Evolutionary conservation across 2,329 filamentous ascomycete species (phyloP), one percentile per base, ranked within the genome.

Genomic region (Davidsoniella australis): DNA sequence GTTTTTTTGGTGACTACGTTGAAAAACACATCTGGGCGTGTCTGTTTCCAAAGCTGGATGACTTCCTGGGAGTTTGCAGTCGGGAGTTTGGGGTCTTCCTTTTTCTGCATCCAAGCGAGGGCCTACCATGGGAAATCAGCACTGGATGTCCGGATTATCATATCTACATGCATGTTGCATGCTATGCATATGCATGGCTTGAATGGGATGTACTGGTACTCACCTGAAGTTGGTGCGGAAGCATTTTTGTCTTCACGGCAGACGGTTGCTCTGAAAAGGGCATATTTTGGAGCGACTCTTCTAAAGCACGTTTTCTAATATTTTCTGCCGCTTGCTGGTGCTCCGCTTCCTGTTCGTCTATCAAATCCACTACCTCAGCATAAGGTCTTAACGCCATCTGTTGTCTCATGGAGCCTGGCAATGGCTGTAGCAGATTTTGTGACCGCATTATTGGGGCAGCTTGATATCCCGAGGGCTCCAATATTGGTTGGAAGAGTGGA

Each of bases 31-130:
- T 17, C 12, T 14, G 29, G n/a, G 6, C 9, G 14, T 6, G 36
- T 44, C 8, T 23, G 40, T 24, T 41, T 43, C 51, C 51, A 53
- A 33, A 50, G 44, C 16, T 53, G 51, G 14, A 60, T 65, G 9
- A 83, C 7, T 2, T 47, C 73, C 1, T 70, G 65, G 0, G 78
- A 75, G 0, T 71, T 74, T 23, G 64, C 61, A 2, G 67, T 57
- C 2, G 86, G 85, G 10, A 82, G 66, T 36, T 70, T 61, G 0
- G 85, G 85, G 12, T 71, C 75, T 61, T 94, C 87, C 57, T 85
- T 85, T 6, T 77, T 69, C 16, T 78, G 67, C 73, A 94, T 76
- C 87, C 87, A 94, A 14, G 80, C 77, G 38, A 94, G 66, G 5
- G 85, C 86, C 68, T 89, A 68, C 51, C 29, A 33, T 33, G 29